Evolutionary conservation across 75 land plant species (phyloP).

Genomic region (Adiantum capillusveneris): DNA sequence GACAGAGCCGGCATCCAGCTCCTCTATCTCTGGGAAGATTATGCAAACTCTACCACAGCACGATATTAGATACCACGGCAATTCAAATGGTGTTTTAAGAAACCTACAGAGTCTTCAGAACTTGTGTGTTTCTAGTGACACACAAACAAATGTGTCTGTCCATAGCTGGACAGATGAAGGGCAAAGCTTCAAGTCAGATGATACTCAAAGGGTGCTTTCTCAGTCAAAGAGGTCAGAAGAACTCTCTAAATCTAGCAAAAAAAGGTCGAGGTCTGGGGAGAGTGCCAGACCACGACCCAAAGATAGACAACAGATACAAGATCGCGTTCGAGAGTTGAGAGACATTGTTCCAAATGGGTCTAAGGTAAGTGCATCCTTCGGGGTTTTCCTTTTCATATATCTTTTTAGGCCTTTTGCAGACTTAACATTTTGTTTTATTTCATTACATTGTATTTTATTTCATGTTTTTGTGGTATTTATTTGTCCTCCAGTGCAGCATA

Average conservation of each 20-base stretch:
- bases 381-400: too few species aligned
- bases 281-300: constrained; percentile 82
- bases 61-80: too few species aligned
- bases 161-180: constrained; percentile 41
- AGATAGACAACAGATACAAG: constrained; percentile 93
- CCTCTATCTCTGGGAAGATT: not conserved
- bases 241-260: constrained; percentile 34
- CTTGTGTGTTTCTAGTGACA: too few species aligned
- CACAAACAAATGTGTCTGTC: constrained; percentile 26
- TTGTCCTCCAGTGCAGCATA: constrained; percentile 87
- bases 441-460: too few species aligned
- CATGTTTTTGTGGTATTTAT: too few species aligned
- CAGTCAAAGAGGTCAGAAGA: constrained; percentile 39
- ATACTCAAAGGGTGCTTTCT: constrained; percentile 11
- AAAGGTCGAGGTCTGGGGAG: constrained; percentile 77
- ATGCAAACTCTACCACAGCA: too few species aligned
- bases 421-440: too few species aligned
- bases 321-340: constrained; percentile 67
- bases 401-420: too few species aligned
- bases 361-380: too few species aligned
- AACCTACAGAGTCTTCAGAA: too few species aligned
- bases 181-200: constrained; percentile 19
- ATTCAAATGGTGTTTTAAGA: too few species aligned
- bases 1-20: not conserved
- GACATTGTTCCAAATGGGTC: constrained; percentile 86